Evolutionary conservation across 2,329 filamentous ascomycete species (phyloP), one percentile per base, ranked within the genome.

Genomic region (Apiospora saccharicola): DNA sequence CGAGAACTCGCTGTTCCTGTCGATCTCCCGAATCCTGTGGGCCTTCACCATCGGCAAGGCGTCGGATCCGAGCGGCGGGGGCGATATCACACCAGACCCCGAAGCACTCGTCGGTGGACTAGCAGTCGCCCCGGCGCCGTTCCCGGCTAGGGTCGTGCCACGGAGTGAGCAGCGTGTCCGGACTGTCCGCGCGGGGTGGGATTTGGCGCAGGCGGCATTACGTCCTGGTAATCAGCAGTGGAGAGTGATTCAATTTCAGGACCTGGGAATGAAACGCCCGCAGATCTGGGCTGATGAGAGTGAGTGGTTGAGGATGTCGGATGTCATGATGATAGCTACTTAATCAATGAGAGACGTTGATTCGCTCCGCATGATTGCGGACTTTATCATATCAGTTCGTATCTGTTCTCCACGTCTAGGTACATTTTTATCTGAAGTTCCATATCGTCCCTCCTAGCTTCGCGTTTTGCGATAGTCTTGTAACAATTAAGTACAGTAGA

Each of bases 1-100:
- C 3, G 84, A 86, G 74, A 83, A 84, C 43, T 85, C 82, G 43
- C 75, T 88, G 43, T 77, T 84, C 69, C 68, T 83, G 1, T 78
- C 78, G 3, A 77, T 84, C 64, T 78, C 84, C 1, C 83, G 84
- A 72, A 67, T 85, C 14, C 73, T 89, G 0, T 90, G 87, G 88
- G 85, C 83, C 1, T 86, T 88, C 67, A 78, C 84, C 4, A 78
- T 84, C 51, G 70, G 75, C 12, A 30, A 46, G 10, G 41, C 41
- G 8, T 3, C 37, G 30, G n/a, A 22, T 3, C n/a, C 51, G 8
- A 6, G 4, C 5, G 51, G 51, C 24, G 2, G 14, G 5, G 51
- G 12, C 0, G 22, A 49, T 2, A 30, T 30, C 5, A 34, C 51
- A 1, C 51, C 51, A 7, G 24, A 30, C 13, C 51, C 51, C 24